phyloP scores from a whole-genome alignment of 306 rosid genomes.

The Rosa multiflora region DNA sequence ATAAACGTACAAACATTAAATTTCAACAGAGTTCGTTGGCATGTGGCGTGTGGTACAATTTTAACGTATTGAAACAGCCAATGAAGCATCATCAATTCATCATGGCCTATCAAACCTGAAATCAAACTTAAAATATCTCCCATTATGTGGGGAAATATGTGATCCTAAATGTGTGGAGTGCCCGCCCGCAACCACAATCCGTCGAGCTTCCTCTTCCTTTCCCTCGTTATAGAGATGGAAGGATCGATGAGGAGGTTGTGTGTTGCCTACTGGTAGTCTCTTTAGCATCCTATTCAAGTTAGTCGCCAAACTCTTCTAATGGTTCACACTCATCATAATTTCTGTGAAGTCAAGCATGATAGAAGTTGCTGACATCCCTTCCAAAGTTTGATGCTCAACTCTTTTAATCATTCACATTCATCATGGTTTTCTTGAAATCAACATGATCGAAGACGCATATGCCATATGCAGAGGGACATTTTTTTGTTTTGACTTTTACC shows the following conservation, averaged over 20 bases:
- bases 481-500: no score
- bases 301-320: background rate
- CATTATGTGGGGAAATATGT: constrained; percentile 5
- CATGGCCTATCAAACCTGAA: constrained; percentile 3
- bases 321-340: background rate
- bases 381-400: no score
- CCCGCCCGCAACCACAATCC: background rate
- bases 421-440: no score
- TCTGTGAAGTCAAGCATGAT: background rate
- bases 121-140: background rate
- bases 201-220: background rate
- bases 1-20: background rate
- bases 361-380: background rate
- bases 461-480: background rate
- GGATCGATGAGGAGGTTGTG: background rate
- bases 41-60: background rate
- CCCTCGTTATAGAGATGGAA: background rate
- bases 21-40: background rate
- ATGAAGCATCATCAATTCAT: background rate
- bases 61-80: constrained; percentile 9
- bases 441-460: background rate
- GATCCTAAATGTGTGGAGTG: background rate
- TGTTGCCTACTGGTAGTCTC: background rate
- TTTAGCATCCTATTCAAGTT: background rate
- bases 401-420: background rate